These are phyloP conservation scores for Eruca vesicaria DNA, from an alignment of 441 rosid genomes.

Conservation along the genomic window DNA sequence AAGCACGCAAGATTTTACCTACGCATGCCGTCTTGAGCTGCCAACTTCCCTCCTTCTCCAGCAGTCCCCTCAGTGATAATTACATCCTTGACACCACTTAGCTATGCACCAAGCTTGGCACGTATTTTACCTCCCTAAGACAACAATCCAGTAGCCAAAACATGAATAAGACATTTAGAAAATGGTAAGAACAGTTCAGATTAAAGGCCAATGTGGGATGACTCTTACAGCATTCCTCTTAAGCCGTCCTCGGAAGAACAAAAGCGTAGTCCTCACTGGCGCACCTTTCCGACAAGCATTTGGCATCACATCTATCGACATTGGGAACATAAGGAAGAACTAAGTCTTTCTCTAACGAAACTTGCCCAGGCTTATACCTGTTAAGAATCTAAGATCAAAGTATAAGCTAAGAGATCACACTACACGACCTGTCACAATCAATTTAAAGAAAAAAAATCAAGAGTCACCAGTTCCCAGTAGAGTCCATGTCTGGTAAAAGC, in stretches of 20 bases:
- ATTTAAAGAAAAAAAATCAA: conserved; percentile 13
- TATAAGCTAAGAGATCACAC: conserved; percentile 1
- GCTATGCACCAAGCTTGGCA: conserved; percentile 71
- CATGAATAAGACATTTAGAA: background rate
- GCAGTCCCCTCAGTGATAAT: conserved; percentile 77
- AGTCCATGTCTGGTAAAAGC: conserved; percentile 97
- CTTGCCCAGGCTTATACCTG: conserved; percentile 98
- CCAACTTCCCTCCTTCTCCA: conserved; percentile 77
- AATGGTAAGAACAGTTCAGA: background rate
- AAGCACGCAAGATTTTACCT: conserved; percentile 42
- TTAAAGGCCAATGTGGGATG: background rate
- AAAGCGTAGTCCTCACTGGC: conserved; percentile 56
- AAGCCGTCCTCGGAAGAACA: conserved; percentile 86
- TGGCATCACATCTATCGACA: conserved; percentile 72
- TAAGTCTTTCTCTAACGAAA: conserved; percentile 84
- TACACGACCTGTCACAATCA: conserved; percentile 3
- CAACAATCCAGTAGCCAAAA: conserved; percentile 19
- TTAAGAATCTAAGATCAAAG: conserved; percentile 1
- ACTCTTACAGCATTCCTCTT: conserved; percentile 89
- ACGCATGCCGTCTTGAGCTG: conserved; percentile 89
- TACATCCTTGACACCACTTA: conserved; percentile 55
- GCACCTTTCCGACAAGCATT: conserved; percentile 64
- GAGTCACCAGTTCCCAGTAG: conserved; percentile 87
- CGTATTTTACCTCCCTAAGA: conserved; percentile 93
- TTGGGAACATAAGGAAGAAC: conserved; percentile 93